These are phyloP conservation scores for Geranium incanum DNA, from an alignment of 441 rosid genomes.

Conservation along the genomic window DNA sequence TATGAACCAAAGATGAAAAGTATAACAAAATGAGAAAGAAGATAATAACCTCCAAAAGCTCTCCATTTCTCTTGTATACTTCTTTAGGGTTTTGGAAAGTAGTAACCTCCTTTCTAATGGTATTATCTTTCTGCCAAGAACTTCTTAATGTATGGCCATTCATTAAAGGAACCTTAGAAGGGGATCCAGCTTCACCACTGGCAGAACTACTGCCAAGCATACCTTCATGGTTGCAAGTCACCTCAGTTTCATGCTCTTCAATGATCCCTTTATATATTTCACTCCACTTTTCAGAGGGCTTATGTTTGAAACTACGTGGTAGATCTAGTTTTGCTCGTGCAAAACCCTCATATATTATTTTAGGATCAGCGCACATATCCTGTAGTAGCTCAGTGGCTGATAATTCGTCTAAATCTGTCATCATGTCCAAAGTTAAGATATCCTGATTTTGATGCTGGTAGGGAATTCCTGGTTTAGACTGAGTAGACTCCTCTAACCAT, in stretches of 20 bases:
- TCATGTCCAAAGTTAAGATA: slow-evolving; percentile 27
- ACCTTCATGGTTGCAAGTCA: slow-evolving; percentile 33
- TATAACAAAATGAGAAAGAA: slow-evolving; percentile 16
- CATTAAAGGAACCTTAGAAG: slow-evolving; percentile 32
- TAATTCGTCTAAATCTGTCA: slow-evolving; percentile 35
- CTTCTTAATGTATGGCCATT: slow-evolving; percentile 37
- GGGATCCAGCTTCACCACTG: slow-evolving; percentile 32
- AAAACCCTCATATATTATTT: slow-evolving; percentile 52
- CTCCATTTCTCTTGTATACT: slow-evolving; percentile 74
- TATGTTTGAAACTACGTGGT: slow-evolving; percentile 34
- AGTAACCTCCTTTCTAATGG: slow-evolving; percentile 34
- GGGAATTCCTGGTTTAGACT: slow-evolving; percentile 35
- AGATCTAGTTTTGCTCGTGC: slow-evolving; percentile 47
- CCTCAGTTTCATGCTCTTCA: slow-evolving; percentile 31
- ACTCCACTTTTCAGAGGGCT: slow-evolving; percentile 50
- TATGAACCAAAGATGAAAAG: slow-evolving; percentile 19
- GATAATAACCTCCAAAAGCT: slow-evolving; percentile 70
- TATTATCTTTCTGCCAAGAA: slow-evolving; percentile 52
- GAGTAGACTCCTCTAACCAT: slow-evolving; percentile 55
- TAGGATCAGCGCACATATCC: slow-evolving; percentile 64
- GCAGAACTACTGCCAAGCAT: slow-evolving; percentile 29
- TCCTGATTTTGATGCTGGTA: slow-evolving; percentile 29
- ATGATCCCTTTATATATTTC: slow-evolving; percentile 36
- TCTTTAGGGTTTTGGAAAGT: slow-evolving; percentile 60
- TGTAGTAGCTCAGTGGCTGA: slow-evolving; percentile 43